Conservation (phyloP, 306 rosid genomes). For the Vigna trinervia region DNA sequence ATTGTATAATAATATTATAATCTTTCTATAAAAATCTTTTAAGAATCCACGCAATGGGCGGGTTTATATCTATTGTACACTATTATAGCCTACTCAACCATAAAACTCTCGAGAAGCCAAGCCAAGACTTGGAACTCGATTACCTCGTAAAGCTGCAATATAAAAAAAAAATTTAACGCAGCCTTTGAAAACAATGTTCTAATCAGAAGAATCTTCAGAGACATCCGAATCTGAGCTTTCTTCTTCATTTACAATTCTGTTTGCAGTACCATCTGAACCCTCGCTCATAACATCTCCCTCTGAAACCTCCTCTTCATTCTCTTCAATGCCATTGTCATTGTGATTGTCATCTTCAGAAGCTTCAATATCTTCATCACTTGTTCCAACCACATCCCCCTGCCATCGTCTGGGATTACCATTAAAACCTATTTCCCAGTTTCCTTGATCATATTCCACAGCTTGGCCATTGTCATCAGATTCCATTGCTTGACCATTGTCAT, state of each 20-base stretch:
- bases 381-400: conserved; percentile 60
- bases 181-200: conserved; percentile 46
- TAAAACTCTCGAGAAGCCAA: conserved; percentile 34
- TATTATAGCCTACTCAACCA: conserved; percentile 31
- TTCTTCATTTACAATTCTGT: conserved; percentile 62
- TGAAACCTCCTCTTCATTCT: conserved; percentile 68
- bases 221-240: conserved; percentile 69
- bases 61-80: conserved; percentile 42
- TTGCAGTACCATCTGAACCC: conserved; percentile 67
- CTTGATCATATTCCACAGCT: conserved; percentile 78
- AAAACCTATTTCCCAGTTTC: conserved; percentile 84
- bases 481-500: conserved; percentile 32
- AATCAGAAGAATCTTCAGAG: conserved; percentile 86
- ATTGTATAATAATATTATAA: not conserved
- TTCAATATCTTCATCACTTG: conserved; percentile 76
- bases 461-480: conserved; percentile 54
- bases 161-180: conserved; percentile 51
- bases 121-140: conserved; percentile 26
- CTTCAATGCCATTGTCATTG: conserved; percentile 47
- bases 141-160: conserved; percentile 52
- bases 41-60: conserved; percentile 27
- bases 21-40: not conserved
- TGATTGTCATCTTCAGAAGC: conserved; percentile 74
- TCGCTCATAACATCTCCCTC: conserved; percentile 77
- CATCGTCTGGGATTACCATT: conserved; percentile 69